A percentile compares a stretch with the other conserved stretches of the same genome.
phyloP scores from a whole-genome alignment of 2,329 filamentous ascomycete genomes.

The Penicillium sp. region DNA sequence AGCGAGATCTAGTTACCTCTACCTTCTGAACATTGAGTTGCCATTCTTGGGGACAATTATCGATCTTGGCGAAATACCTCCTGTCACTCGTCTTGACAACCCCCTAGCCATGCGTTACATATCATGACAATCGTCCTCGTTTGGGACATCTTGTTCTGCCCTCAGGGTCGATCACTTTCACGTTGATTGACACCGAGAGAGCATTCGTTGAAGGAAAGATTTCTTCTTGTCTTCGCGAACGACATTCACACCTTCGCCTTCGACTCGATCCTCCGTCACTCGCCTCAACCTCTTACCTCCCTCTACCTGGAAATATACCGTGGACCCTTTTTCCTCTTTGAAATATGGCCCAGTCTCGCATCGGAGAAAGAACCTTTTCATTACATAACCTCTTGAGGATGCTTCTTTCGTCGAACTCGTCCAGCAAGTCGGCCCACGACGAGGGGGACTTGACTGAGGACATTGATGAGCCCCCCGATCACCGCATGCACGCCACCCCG shows the following conservation, averaged over 20 bases:
- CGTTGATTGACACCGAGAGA: conserved; percentile 31
- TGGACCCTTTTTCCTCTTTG: conserved; percentile 7
- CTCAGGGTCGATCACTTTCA: conserved; percentile 28
- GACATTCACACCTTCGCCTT: conserved; percentile 10
- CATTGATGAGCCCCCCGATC: conserved; percentile 82
- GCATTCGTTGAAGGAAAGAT: conserved; percentile 22
- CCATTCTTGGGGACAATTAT: conserved; percentile 17
- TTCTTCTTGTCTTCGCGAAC: conserved; percentile 11
- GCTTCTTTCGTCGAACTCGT: conserved; percentile 42
- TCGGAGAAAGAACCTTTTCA: conserved; percentile 33
- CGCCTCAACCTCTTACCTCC: conserved; percentile 1
- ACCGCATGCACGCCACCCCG: conserved; percentile 28
- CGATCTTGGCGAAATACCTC: conserved; percentile 18
- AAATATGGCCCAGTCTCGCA: conserved; percentile 34
- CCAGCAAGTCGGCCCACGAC: conserved; percentile 35
- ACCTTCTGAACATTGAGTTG: conserved; percentile 13
- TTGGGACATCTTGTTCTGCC: conserved; percentile 32
- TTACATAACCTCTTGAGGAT: conserved; percentile 46
- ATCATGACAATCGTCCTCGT: conserved; percentile 44
- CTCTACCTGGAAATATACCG: conserved; percentile 5
- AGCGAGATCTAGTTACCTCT: conserved; percentile 4
- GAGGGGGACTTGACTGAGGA: conserved; percentile 69
- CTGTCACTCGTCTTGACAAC: conserved; percentile 9
- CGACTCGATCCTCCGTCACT: conserved; percentile 17
- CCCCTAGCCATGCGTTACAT: conserved; percentile 36